Conservation (phyloP, 2,329 filamentous ascomycete species). For the Thermomyces lanuginosus region DNA sequence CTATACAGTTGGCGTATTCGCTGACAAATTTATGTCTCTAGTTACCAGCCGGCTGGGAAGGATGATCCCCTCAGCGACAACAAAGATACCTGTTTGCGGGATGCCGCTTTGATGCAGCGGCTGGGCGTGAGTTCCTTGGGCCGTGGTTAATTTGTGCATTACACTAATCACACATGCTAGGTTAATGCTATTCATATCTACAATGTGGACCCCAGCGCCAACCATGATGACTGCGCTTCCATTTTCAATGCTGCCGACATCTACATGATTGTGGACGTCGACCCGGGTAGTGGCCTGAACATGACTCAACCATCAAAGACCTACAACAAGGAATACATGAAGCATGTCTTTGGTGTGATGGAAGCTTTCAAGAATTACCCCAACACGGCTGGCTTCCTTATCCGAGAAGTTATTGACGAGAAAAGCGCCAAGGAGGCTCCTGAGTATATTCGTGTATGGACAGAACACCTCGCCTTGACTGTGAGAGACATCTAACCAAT, state of each 20-base stretch:
- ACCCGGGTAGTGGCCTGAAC: slow-evolving; percentile 36
- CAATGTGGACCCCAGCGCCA: not conserved
- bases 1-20: slow-evolving; percentile 7
- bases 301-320: slow-evolving; percentile 32
- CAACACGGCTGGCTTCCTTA: slow-evolving; percentile 45
- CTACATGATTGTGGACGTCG: slow-evolving; percentile 44
- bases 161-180: slow-evolving; percentile 12
- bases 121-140: slow-evolving; percentile 33
- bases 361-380: slow-evolving; percentile 46
- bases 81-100: slow-evolving; percentile 41
- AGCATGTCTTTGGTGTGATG: slow-evolving; percentile 40
- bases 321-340: slow-evolving; percentile 36
- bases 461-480: slow-evolving; percentile 6
- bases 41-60: no score
- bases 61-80: slow-evolving; percentile 41
- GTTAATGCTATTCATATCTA: slow-evolving; percentile 47
- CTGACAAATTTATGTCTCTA: slow-evolving; percentile 11
- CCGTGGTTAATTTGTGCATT: not conserved
- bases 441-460: slow-evolving; percentile 35
- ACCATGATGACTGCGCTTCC: not conserved
- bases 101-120: slow-evolving; percentile 46
- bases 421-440: slow-evolving; percentile 34
- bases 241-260: not conserved
- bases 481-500: slow-evolving; percentile 1
- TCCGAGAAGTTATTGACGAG: slow-evolving; percentile 45